Base-by-base conservation (phyloP, 2,329 filamentous ascomycete species). In the Dichotomopilus funicola region DNA sequence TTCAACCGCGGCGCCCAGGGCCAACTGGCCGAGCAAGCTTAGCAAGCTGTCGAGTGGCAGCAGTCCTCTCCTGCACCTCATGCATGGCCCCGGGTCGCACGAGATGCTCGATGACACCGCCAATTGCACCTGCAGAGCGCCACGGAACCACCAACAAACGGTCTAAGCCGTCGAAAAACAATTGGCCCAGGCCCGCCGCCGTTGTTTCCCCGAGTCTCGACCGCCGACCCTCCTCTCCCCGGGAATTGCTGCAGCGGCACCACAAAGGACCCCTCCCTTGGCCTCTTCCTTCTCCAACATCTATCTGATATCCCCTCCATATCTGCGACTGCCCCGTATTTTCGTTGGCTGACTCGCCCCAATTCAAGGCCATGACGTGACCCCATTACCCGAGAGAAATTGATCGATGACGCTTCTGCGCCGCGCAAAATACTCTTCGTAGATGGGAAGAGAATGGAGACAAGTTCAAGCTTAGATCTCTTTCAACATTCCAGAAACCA, bases 1-100 rank as follows among this genome's bases (percentile, higher is more conserved):
- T 31, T 45, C 49, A 52, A 46, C 49, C 19, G 46, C 51, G 41
- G 34, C 19, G 40, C 52, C 52, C 48, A 50, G 36, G 13, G 12
- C 33, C 19, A 27, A 27, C 19, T 27, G 19, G 19, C 19, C 19
- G 33, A 34, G 35, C 42, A 40, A 19, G 36, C 50, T 34, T 41
- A 45, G 62, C 55, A 57, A 63, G 58, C 62, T 60, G 57, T 55
- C 59, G 50, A 61, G 61, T 63, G 60, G 62, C 64, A 61, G 60
- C 60, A 59, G 56, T 19, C 51, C 13, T 31, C 45, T 58, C 49
- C 57, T 62, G 60, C 59, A 63, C 60, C 19, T 27, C 19, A 27
- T 27, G 19, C 19, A 12, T 6, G 53, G 57, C 51, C 58, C 52
- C 33, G 34, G 19, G 54, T 59, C 52, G 57, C 57, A 65, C 60